Evolutionary conservation across 1,284 basidiomycete species (phyloP).

Genomic region (Mycosarcoma maydis): DNA sequence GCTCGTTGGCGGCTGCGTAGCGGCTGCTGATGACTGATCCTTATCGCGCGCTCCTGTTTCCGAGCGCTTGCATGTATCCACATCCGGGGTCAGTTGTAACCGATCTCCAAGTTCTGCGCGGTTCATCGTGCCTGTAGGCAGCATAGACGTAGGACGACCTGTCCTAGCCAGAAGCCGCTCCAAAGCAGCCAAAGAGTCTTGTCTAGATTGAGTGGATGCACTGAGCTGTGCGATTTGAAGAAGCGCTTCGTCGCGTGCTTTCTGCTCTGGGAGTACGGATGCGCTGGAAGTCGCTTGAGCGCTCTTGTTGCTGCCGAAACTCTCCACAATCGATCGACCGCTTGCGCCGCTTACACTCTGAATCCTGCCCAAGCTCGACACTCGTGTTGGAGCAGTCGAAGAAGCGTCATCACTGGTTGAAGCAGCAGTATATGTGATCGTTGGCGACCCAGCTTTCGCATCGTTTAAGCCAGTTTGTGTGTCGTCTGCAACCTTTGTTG

Average conservation of each 20-base stretch:
- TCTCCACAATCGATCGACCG: neutral
- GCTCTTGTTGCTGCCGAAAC: neutral
- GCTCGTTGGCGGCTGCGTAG: neutral
- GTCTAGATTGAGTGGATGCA: slow-evolving; percentile 15
- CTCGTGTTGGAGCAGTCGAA: neutral
- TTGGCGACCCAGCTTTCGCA: neutral
- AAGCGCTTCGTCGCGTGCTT: slow-evolving; percentile 40
- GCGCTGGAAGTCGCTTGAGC: neutral
- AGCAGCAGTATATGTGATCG: neutral
- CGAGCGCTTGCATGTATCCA: neutral
- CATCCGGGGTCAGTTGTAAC: slow-evolving; percentile 2
- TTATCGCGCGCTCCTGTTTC: neutral
- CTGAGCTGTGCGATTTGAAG: slow-evolving; percentile 46
- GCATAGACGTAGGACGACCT: slow-evolving; percentile 23
- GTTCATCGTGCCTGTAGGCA: slow-evolving; percentile 13
- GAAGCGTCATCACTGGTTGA: neutral
- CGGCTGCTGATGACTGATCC: neutral
- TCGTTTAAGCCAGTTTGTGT: neutral
- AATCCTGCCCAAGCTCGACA: neutral
- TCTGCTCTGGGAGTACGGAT: slow-evolving; percentile 25
- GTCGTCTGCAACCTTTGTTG: neutral
- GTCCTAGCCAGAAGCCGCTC: slow-evolving; percentile 45
- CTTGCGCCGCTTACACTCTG: slow-evolving; percentile 4
- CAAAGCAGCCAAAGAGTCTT: slow-evolving; percentile 45
- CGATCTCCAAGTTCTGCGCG: slow-evolving; percentile 22